Conservation (phyloP, 306 rosid species). For the Pyrus bretschneideri region DNA sequence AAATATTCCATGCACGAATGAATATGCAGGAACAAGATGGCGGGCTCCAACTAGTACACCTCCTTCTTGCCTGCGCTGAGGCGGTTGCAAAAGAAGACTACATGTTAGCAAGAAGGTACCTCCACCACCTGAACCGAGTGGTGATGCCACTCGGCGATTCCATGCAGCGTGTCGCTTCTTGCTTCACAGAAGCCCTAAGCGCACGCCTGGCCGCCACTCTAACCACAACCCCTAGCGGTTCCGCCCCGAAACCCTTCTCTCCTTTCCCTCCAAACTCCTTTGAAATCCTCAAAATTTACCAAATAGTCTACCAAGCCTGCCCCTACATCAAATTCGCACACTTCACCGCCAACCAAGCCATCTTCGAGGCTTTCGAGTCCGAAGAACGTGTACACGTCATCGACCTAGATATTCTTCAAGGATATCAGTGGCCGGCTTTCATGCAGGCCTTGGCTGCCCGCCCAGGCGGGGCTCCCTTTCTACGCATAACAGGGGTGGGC, state of each 20-base stretch:
- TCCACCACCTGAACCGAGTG: conserved; percentile 67
- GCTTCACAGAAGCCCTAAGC: conserved; percentile 72
- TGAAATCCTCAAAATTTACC: conserved; percentile 78
- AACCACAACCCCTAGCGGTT: conserved; percentile 14
- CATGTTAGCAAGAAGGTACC: conserved; percentile 75
- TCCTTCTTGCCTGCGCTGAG: conserved; percentile 86
- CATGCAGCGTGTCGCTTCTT: conserved; percentile 85
- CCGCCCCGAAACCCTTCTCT: conserved; percentile 23
- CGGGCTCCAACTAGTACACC: conserved; percentile 90
- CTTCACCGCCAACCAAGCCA: conserved; percentile 88
- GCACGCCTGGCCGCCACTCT: conserved; percentile 70
- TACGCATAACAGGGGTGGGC: conserved; percentile 63
- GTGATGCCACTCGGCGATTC: conserved; percentile 79
- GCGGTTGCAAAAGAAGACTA: conserved; percentile 87
- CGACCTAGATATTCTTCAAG: conserved; percentile 78
- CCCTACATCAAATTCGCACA: conserved; percentile 88
- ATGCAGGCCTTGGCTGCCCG: conserved; percentile 90
- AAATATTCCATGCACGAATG: background rate
- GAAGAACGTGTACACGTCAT: conserved; percentile 85
- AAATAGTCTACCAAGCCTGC: conserved; percentile 88
- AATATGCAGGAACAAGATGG: conserved; percentile 69
- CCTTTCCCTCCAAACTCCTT: conserved; percentile 55
- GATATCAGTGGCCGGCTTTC: conserved; percentile 93
- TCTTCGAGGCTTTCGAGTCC: conserved; percentile 78
- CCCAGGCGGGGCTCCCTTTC: conserved; percentile 49